A percentile compares a stretch with the other conserved stretches of the same genome.
phyloP scores from a whole-genome alignment of 345 rosid species.

The Atalantia buxifolia region DNA sequence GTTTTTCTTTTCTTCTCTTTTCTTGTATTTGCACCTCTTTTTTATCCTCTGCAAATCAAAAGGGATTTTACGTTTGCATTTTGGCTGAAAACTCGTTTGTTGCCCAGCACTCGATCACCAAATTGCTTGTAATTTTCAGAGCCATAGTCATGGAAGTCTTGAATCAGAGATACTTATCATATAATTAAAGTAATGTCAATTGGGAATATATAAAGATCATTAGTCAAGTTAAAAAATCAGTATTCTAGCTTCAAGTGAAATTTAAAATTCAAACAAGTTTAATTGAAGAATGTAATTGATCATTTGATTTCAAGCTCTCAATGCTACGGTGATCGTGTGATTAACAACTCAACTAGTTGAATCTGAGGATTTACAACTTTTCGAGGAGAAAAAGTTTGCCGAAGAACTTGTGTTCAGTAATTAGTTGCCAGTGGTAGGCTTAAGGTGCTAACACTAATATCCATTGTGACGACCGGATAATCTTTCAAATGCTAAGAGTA shows the following conservation, averaged over 20 bases:
- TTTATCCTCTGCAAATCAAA: slow-evolving; percentile 15
- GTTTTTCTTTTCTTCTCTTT: neutral
- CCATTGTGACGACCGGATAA: too few relatives aligned
- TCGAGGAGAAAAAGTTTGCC: too few relatives aligned
- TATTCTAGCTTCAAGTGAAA: neutral
- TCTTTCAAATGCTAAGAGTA: too few relatives aligned
- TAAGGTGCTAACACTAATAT: too few relatives aligned
- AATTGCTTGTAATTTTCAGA: neutral
- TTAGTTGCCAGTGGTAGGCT: too few relatives aligned
- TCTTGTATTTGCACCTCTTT: slow-evolving; percentile 10
- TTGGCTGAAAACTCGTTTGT: neutral
- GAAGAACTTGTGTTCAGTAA: too few relatives aligned
- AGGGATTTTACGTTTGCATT: neutral
- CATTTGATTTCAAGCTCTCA: neutral
- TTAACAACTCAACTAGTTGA: too few relatives aligned
- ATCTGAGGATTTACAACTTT: too few relatives aligned
- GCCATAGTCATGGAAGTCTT: neutral
- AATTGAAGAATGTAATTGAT: neutral
- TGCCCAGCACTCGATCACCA: neutral
- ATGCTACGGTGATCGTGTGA: neutral
- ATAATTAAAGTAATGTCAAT: neutral
- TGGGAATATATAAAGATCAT: neutral
- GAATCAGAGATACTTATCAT: neutral
- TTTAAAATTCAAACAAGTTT: neutral
- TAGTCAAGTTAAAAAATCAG: neutral